phyloP scores from a whole-genome alignment of 1,284 basidiomycete genomes.

The Ustilago hordei region DNA sequence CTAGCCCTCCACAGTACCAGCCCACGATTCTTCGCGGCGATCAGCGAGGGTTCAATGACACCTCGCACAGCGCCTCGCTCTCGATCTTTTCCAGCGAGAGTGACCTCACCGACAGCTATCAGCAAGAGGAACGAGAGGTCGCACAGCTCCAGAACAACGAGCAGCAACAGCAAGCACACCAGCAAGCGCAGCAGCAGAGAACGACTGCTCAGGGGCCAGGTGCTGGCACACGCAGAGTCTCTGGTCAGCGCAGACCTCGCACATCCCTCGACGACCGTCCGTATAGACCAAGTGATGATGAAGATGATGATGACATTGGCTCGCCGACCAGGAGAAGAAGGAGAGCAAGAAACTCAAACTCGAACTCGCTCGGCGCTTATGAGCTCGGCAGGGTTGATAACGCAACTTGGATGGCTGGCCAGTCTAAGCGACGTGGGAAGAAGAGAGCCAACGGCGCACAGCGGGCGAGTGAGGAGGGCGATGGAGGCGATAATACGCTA shows the following conservation, averaged over 20 bases:
- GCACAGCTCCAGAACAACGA: conserved; percentile 24
- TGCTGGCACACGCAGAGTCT: conserved; percentile 15
- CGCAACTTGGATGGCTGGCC: conserved; percentile 29
- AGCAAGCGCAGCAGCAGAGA: conserved; percentile 9
- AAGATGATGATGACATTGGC: conserved; percentile 33
- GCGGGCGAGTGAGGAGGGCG: conserved; percentile 4
- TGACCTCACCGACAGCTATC: conserved; percentile 34
- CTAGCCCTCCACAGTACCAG: conserved; percentile 21
- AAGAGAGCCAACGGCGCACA: conserved; percentile 18
- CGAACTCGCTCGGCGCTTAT: conserved; percentile 14
- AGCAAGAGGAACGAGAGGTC: conserved; percentile 35
- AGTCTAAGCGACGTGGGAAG: conserved; percentile 10
- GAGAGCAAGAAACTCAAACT: conserved; percentile 24
- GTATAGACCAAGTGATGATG: conserved; percentile 41
- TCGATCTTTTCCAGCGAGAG: conserved; percentile 48
- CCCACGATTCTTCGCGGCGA: conserved; percentile 35
- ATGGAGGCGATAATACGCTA: conserved; percentile 19
- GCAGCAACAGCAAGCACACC: not conserved
- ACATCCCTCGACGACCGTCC: conserved; percentile 27
- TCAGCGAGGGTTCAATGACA: conserved; percentile 39
- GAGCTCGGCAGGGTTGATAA: conserved; percentile 25
- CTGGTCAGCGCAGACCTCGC: conserved; percentile 35
- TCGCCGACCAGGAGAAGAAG: conserved; percentile 17
- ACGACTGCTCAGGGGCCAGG: not conserved
- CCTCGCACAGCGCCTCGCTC: conserved; percentile 32